Percentiles rank a stretch among this genome's conserved stretches.
phyloP scores from a whole-genome alignment of 2,329 filamentous ascomycete genomes.

The Hypomyces rosellus region DNA sequence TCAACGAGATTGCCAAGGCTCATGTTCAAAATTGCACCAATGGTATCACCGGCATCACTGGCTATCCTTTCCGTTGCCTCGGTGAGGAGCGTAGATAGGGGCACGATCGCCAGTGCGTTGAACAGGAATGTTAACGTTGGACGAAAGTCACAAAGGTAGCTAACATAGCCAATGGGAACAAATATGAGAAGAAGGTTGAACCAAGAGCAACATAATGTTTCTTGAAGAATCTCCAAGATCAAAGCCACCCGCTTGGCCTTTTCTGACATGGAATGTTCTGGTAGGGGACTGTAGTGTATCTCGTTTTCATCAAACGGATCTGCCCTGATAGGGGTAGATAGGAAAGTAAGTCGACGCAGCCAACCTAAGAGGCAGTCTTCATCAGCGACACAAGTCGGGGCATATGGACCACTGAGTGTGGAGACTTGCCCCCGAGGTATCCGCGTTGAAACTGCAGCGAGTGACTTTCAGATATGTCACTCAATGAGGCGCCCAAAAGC shows the following conservation, averaged over 20 bases:
- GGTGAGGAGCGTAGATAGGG: conserved; percentile 50
- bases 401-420: not conserved
- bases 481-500: not conserved
- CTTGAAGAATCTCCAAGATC: conserved; percentile 16
- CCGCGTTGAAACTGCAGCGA: not conserved
- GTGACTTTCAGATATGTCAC: not conserved
- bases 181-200: conserved; percentile 63
- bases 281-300: not conserved
- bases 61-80: conserved; percentile 56
- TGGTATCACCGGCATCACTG: conserved; percentile 48
- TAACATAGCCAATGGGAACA: conserved; percentile 61
- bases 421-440: not conserved
- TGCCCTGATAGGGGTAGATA: not conserved
- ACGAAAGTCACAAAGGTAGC: conserved; percentile 34
- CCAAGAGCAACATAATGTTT: conserved; percentile 35
- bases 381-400: not conserved
- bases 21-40: conserved; percentile 55
- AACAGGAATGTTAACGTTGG: conserved; percentile 46
- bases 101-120: conserved; percentile 56
- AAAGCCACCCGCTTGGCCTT: conserved; percentile 7
- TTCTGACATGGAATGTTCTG: not conserved
- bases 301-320: not conserved
- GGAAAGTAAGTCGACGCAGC: not conserved
- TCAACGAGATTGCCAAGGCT: conserved; percentile 59
- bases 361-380: not conserved